A percentile compares a stretch with the other conserved stretches of the same genome.
Evolutionary conservation across 768 basidiomycete species (phyloP).

Genomic region (Xerocomus potaroensis): DNA sequence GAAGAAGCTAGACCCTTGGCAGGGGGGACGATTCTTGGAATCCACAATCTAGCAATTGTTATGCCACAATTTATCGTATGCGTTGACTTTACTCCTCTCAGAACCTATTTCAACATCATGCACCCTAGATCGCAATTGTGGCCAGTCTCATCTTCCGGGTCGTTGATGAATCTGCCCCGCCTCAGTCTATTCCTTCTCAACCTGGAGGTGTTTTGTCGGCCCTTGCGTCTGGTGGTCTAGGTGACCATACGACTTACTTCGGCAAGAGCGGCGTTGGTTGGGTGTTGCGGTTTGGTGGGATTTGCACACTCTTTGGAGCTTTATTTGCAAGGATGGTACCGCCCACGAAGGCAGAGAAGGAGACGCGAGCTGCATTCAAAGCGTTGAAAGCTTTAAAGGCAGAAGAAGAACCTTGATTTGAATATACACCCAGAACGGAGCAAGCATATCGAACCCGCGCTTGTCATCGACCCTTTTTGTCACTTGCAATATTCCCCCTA

Average conservation of each 20-base stretch:
- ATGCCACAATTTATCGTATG: slow-evolving; percentile 91
- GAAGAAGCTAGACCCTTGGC: slow-evolving; percentile 50
- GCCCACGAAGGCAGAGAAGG: slow-evolving; percentile 86
- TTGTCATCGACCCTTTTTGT: slow-evolving; percentile 1
- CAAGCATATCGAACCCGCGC: slow-evolving; percentile 11
- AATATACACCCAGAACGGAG: not conserved
- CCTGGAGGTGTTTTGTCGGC: slow-evolving; percentile 31
- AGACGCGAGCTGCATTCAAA: slow-evolving; percentile 77
- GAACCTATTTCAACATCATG: not conserved
- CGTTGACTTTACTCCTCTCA: slow-evolving; percentile 8
- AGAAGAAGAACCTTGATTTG: slow-evolving; percentile 45
- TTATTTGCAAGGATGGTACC: slow-evolving; percentile 76
- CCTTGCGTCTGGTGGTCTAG: slow-evolving; percentile 23
- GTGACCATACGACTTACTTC: slow-evolving; percentile 53
- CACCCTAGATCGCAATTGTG: slow-evolving; percentile 72
- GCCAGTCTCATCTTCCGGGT: slow-evolving; percentile 82
- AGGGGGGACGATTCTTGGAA: slow-evolving; percentile 89
- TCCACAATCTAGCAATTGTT: slow-evolving; percentile 94
- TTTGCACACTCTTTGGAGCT: slow-evolving; percentile 80
- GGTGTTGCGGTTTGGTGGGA: slow-evolving; percentile 89
- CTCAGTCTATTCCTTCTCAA: slow-evolving; percentile 17
- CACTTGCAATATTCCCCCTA: slow-evolving; percentile 4
- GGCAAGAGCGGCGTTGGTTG: slow-evolving; percentile 91
- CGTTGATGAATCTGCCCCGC: slow-evolving; percentile 50
- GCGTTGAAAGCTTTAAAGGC: slow-evolving; percentile 74